Evolutionary conservation across 345 rosid genomes (phyloP), one percentile per base, ranked within the genome.

Genomic region (Cardiospermum halicacabum): DNA sequence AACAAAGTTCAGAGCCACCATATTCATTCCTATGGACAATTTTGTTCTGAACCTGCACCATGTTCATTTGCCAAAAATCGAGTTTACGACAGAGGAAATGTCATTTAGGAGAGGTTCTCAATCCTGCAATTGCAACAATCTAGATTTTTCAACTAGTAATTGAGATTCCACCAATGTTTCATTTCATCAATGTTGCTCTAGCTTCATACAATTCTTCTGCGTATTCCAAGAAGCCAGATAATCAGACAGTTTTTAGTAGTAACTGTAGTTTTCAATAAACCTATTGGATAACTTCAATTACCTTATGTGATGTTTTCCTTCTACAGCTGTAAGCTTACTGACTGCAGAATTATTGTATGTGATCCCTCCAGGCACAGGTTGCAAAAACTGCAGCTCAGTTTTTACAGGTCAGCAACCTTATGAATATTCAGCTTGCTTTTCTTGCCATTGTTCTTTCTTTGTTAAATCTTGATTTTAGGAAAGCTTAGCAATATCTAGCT

Each of bases 331-430:
- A 82, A 81, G 73, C 88, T 93, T 18, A 97, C 97, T 62, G 98
- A 90, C 75, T 86, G 96, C 79, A 81, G 94, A 62, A 84, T 93
- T 70, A 78, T 93, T 73, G 45, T 86, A 16, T 86, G 98, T 72
- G 97, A 93, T 70, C 69, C 97, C 10, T 77, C 85, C 58, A 86
- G 75, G 67, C 97, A 93, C 63, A 84, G 88, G 65, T 59, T 85
- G 79, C 98, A 93, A 74, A 93, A 93, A 72, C 74, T 93, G 83
- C 98, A 86, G 88, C 92, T 93, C 58, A 93, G 90, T 71, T 93
- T 86, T 75, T 91, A 97, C 58, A 90, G 89, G 96, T 88, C 60
- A 69, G 80, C 70, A 55, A 25, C 56, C 27, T 32, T n/a, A 10
- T 18, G 18, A 43, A 3, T 43, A 16, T 37, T 31, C 3, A 13